Evolutionary conservation across 1,284 basidiomycete genomes (phyloP).

Genomic region (Cutaneotrichosporon cyanovorans): DNA sequence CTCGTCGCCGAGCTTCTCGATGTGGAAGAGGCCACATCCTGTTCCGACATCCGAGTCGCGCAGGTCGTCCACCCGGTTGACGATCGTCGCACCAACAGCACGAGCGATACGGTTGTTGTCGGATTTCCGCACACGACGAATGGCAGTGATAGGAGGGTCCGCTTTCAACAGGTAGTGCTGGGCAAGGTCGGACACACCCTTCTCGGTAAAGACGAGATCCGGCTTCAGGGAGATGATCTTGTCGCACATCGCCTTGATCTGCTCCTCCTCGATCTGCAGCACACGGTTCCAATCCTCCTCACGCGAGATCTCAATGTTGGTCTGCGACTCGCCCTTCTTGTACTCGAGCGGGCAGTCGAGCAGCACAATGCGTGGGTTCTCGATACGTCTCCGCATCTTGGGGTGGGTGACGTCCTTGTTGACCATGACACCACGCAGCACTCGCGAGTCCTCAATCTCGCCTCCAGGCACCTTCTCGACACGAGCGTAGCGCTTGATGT

Average conservation of each 20-base stretch:
- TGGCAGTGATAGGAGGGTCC: slow-evolving; percentile 67
- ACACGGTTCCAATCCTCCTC: slow-evolving; percentile 90
- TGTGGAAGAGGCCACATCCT: slow-evolving; percentile 85
- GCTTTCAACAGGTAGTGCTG: slow-evolving; percentile 87
- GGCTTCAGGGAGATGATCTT: slow-evolving; percentile 90
- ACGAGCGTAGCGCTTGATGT: slow-evolving; percentile 95
- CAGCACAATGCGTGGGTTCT: slow-evolving; percentile 80
- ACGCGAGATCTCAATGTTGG: slow-evolving; percentile 95
- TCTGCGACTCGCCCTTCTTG: slow-evolving; percentile 98
- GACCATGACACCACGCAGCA: slow-evolving; percentile 87
- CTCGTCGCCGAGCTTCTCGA: slow-evolving; percentile 98
- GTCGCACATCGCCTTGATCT: slow-evolving; percentile 82
- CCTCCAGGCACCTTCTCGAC: slow-evolving; percentile 97
- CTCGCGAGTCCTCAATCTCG: slow-evolving; percentile 86
- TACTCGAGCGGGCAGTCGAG: slow-evolving; percentile 97
- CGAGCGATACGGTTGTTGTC: slow-evolving; percentile 98
- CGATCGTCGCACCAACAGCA: slow-evolving; percentile 90
- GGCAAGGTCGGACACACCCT: slow-evolving; percentile 92
- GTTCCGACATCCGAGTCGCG: slow-evolving; percentile 88
- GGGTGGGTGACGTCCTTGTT: slow-evolving; percentile 99
- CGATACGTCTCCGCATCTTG: slow-evolving; percentile 87
- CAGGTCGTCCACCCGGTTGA: slow-evolving; percentile 93
- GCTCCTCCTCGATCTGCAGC: slow-evolving; percentile 94
- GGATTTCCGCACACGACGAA: slow-evolving; percentile 91
- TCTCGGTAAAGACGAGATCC: slow-evolving; percentile 92